Evolutionary conservation across 2,329 filamentous ascomycete species (phyloP), one percentile per base, ranked within the genome.

Genomic region (Fusarium albidum): DNA sequence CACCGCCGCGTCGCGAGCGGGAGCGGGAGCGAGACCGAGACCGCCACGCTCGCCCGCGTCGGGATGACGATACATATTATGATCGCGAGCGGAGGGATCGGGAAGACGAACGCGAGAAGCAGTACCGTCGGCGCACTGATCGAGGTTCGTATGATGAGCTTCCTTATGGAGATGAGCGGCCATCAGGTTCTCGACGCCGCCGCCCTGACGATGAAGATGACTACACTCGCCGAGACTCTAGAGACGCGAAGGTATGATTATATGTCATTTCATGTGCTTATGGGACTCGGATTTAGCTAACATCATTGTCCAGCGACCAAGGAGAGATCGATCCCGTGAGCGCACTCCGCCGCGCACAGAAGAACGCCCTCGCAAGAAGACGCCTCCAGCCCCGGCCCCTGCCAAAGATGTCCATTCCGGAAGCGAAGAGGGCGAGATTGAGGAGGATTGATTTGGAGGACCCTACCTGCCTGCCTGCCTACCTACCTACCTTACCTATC

Each of bases 401-500:
- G 67, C 66, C 31, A 77, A 77, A 67, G 86, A 90, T 61, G 79
- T 85, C 44, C 78, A 81, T 40, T 83, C 81, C 53, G 95, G 95
- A 46, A 97, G 93, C 69, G 95, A 99, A 76, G 95, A 99, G 75
- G 95, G 95, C 45, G 95, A 99, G 78, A 98, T 99, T 66, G 95
- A 96, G 75, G 93, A 98, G 79, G 84, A 86, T 64, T 85, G 77
- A 69, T 28, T 35, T 48, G 21, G 45, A 52, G 37, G 35, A 28
- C 50, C 41, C 35, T 45, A 27, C 14, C n/a, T n/a, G n/a, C n/a
- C n/a, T n/a, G n/a, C n/a, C n/a, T n/a, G n/a, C n/a, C n/a, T n/a
- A n/a, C n/a, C n/a, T n/a, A n/a, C n/a, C n/a, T n/a, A n/a, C 34
- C 39, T 43, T 47, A n/a, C n/a, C 55, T 33, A 26, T 33, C 37